A percentile compares a stretch with the other conserved stretches of the same genome.
Conservation (phyloP, 169 alveolate species). For the Cryptosporidium ubiquitum region DNA sequence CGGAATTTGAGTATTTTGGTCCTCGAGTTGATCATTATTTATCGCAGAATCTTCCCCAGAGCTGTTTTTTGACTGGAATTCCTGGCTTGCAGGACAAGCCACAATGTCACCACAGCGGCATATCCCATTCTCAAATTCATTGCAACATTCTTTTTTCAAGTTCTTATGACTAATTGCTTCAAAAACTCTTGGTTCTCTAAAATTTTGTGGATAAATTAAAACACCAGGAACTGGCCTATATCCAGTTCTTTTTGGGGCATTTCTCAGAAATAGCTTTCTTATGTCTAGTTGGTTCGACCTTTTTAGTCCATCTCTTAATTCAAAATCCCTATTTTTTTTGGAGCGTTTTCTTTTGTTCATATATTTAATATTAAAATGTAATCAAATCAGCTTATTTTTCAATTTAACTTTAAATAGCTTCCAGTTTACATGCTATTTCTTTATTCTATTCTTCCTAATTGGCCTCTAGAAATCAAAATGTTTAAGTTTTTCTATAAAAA, state of each 20-base stretch:
- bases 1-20: neutral
- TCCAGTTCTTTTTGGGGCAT: conserved; percentile 71
- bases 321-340: conserved; percentile 9
- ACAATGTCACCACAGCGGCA: conserved; percentile 70
- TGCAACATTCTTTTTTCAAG: conserved; percentile 24
- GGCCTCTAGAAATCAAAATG: neutral
- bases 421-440: neutral
- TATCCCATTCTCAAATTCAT: conserved; percentile 4
- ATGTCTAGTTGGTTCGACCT: conserved; percentile 39
- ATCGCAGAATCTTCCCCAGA: neutral
- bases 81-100: conserved; percentile 71
- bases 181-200: conserved; percentile 44
- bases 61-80: conserved; percentile 29
- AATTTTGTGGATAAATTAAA: conserved; percentile 51
- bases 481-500: neutral
- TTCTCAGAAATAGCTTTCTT: conserved; percentile 36
- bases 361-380: neutral
- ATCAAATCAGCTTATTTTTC: neutral
- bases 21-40: neutral
- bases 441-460: neutral
- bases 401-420: neutral
- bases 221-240: conserved; percentile 73
- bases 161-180: neutral
- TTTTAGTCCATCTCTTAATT: neutral
- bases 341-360: conserved; percentile 55